Conservation (phyloP, 345 rosid genomes). For the Euphorbia peplus region DNA sequence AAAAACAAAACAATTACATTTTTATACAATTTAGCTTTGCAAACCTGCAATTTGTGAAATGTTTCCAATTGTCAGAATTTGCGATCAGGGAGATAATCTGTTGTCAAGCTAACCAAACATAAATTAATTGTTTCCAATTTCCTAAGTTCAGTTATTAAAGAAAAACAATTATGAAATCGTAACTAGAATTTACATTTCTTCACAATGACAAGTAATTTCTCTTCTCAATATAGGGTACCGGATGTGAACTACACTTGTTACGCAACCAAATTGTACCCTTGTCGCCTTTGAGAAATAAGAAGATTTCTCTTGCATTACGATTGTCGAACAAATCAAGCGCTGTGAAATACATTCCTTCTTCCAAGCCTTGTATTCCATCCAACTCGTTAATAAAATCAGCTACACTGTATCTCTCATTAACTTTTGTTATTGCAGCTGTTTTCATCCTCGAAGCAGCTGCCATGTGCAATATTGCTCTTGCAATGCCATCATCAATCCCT, state of each 20-base stretch:
- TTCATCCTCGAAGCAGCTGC: conserved; percentile 54
- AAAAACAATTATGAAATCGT: too few species aligned
- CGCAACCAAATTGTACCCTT: conserved; percentile 48
- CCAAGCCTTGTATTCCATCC: conserved; percentile 33
- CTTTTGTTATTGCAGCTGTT: conserved; percentile 33
- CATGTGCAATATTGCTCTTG: conserved; percentile 51
- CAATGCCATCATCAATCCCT: conserved; percentile 54
- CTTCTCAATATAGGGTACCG: neutral
- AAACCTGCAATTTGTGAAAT: too few species aligned
- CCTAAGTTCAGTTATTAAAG: too few species aligned
- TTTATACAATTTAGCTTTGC: too few species aligned
- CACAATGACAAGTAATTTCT: conserved; percentile 1
- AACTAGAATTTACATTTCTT: too few species aligned
- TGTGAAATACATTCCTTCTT: conserved; percentile 42
- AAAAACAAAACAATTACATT: too few species aligned
- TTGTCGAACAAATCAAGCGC: conserved; percentile 50
- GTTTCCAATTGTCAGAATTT: too few species aligned
- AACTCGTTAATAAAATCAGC: conserved; percentile 48
- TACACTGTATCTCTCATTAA: conserved; percentile 35
- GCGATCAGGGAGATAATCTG: too few species aligned
- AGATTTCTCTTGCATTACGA: conserved; percentile 48
- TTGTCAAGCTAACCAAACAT: too few species aligned
- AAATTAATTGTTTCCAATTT: too few species aligned
- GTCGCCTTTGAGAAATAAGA: conserved; percentile 43
- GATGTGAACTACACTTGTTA: conserved; percentile 32